Base-by-base conservation (phyloP, 2,329 filamentous ascomycete genomes). In the Fusarium tuaranense region DNA sequence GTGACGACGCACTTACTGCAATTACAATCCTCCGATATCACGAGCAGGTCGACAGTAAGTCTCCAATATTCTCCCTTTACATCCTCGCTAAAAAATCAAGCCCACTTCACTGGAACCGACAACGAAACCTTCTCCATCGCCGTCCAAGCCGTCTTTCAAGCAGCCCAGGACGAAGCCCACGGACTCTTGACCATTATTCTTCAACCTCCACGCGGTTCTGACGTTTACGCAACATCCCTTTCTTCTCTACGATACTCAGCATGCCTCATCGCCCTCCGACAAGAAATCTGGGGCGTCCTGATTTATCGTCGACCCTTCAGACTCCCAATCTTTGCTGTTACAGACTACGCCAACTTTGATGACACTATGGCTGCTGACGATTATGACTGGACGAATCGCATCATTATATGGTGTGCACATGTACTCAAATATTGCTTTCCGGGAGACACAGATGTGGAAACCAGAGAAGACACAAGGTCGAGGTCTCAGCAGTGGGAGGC, bases 261-360 rank as follows among this genome's bases (percentile, higher is more conserved):
- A 5, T 72, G 71, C 7, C 32, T 64, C 2, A 73, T 73, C 2
- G 71, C 71, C 2, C 64, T 73, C 3, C 66, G 71, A 0, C 71
- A 73, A 27, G 71, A 73, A 22, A 72, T 73, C 2, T 73, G 71
- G 71, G 62, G 63, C 18, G 71, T 73, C 14, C 59, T 73, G 5
- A 70, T 69, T 10, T 64, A 73, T 16, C 66, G 66, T 2, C 60
- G 71, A 8, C 69, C 71, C 3, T 73, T 73, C 8, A 51, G 71
- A 5, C 41, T 73, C 4, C 71, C 69, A n/a, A 67, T 71, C 8
- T 41, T 69, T 16, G 48, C 69, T 1, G 44, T 71, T 10, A 46
- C 48, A 14, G 64, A 72, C 38, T 73, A 73, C 5, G 65, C 55
- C 44, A 57, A 57, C 25, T 65, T 73, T 22, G 59, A 67, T 12